Conservation (phyloP, 345 rosid species). For the Durio zibethinus region DNA sequence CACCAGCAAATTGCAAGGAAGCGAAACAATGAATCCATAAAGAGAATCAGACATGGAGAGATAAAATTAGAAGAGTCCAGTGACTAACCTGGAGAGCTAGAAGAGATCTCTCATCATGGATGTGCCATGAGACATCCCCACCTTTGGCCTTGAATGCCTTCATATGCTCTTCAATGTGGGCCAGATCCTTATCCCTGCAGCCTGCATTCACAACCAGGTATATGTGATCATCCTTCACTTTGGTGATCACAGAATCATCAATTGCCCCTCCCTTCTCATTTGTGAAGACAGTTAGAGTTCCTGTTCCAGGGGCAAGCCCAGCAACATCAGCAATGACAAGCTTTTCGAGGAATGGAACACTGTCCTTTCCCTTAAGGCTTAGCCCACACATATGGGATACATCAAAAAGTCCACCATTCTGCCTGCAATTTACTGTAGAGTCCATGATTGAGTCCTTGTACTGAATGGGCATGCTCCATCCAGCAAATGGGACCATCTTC, state of each 20-base stretch:
- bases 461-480: conserved; percentile 99
- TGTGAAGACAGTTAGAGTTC: conserved; percentile 86
- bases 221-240: conserved; percentile 72
- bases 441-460: conserved; percentile 98
- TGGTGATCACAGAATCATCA: conserved; percentile 93
- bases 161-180: conserved; percentile 95
- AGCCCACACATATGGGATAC: conserved; percentile 98
- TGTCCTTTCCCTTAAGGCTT: conserved; percentile 93
- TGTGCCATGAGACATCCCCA: conserved; percentile 93
- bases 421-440: conserved; percentile 88
- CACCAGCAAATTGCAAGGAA: background rate
- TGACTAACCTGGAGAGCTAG: conserved; percentile 86
- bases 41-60: background rate
- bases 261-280: conserved; percentile 97
- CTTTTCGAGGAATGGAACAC: conserved; percentile 81
- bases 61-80: background rate
- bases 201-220: conserved; percentile 98
- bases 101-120: conserved; percentile 97
- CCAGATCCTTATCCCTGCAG: conserved; percentile 97
- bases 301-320: conserved; percentile 73
- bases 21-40: conserved; percentile 3
- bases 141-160: conserved; percentile 88
- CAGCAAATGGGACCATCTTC: conserved; percentile 99
- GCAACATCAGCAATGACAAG: conserved; percentile 97
- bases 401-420: conserved; percentile 86